Evolutionary conservation across 768 basidiomycete species (phyloP).

Genomic region (Lyophyllum atratum): DNA sequence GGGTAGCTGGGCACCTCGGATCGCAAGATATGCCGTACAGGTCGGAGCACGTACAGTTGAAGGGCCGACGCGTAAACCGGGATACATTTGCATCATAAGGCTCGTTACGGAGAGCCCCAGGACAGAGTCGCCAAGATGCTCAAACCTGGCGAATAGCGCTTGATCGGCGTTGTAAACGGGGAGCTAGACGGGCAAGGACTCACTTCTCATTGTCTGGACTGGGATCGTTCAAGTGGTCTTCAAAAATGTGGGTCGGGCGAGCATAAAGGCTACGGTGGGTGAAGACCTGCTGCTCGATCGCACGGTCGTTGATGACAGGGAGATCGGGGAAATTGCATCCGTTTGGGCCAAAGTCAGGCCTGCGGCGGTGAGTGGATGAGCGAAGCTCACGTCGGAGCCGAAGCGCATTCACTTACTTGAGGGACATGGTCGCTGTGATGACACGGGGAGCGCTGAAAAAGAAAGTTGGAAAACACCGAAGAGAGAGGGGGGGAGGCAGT

Average conservation of each 20-base stretch:
- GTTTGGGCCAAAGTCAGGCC: constrained; percentile 45
- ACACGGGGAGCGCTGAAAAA: constrained; percentile 1
- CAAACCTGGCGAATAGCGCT: constrained; percentile 46
- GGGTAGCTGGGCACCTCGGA: constrained; percentile 6
- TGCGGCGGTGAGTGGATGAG: constrained; percentile 12
- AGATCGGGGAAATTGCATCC: constrained; percentile 56
- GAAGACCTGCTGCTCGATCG: constrained; percentile 58
- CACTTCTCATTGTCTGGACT: constrained; percentile 86
- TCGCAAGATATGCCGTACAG: constrained; percentile 14
- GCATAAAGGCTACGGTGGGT: constrained; percentile 76
- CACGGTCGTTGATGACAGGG: constrained; percentile 50
- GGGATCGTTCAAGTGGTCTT: constrained; percentile 69
- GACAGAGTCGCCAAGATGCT: constrained; percentile 78
- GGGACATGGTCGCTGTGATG: constrained; percentile 8
- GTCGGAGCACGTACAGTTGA: constrained; percentile 55
- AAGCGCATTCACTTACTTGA: constrained; percentile 17
- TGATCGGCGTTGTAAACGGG: not conserved
- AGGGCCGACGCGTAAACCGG: constrained; percentile 74
- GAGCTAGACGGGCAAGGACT: constrained; percentile 17
- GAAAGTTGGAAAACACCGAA: constrained; percentile 17
- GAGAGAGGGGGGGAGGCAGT: constrained; percentile 13
- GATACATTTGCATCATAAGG: constrained; percentile 64
- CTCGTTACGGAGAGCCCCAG: constrained; percentile 67
- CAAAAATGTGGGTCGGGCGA: constrained; percentile 74
- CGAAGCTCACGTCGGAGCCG: not conserved